Evolutionary conservation across 2,329 filamentous ascomycete species (phyloP), one percentile per base, ranked within the genome.

Genomic region (Phoma herbarum): DNA sequence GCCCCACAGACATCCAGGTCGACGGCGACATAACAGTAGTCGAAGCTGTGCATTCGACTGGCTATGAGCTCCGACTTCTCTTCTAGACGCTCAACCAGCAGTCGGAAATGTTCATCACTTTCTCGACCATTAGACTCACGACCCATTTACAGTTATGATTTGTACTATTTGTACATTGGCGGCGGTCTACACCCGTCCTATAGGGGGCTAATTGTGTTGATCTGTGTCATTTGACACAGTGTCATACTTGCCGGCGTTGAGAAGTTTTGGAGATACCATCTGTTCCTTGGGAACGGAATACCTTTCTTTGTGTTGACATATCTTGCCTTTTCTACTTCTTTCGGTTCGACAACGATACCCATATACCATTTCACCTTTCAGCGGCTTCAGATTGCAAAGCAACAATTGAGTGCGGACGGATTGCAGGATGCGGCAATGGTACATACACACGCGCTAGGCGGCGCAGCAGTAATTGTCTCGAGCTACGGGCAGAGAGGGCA

Each of bases 41-140:
- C 10, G 76, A 81, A 65, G 81, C 80, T 59, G 72, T 79, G 41
- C 75, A 77, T 65, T 78, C 79, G 42, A 77, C 76, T 45, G 79
- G 80, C 44, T 83, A 82, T 67, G 81, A 83, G 73, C 77, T 83
- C 55, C 79, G 79, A 57, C 77, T 83, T 57, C 75, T 81, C 58
- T 83, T 79, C 70, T 83, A 65, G 67, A 41, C 51, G 43, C 28
- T 41, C 45, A 41, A 25, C 18, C 18, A 22, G 50, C 52, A 23
- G 28, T 28, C 31, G 29, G 49, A 53, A 37, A 35, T 50, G 55
- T 57, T 23, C 44, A 48, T 50, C 46, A 55, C 58, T 53, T 45
- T 54, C 60, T 52, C 48, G 45, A 59, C 43, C 51, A 56, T 60
- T 58, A 49, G 54, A 63, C 63, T 60, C 52, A 59, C 46, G 59